Base-by-base conservation (phyloP, 352 stramenopile genomes). In the Globisporangium cederbergense region DNA sequence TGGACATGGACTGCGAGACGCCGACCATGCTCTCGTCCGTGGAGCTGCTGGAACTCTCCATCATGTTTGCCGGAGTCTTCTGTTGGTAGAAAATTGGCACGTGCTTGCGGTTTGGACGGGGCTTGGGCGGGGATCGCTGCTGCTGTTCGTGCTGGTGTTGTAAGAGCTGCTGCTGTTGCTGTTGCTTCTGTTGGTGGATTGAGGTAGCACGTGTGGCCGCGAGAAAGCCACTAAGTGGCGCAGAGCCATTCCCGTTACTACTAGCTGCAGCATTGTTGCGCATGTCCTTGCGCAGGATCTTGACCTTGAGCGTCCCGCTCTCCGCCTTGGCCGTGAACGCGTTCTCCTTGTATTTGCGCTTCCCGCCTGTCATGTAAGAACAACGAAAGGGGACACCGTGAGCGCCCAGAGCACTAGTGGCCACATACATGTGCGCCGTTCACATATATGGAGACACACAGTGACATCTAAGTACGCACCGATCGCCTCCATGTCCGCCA, bases 71-170 rank as follows among this genome's bases (percentile, higher is more conserved):
- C 22, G 49, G 20, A 14, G 62, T 67, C 25, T 76, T 68, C 13
- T 72, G 62, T 54, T 91, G 78, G 70, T 93, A 93, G 68, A 93
- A 93, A 43, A 93, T 89, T 3, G 84, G 84, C 30, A 93, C 81
- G 65, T 93, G 84, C 68, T 93, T 93, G 61, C 84, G 73, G 52
- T 93, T 93, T n/a, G 84, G 77, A 49, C 84, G 76, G 2, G 84
- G 84, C 68, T 89, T 91, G 11, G 84, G 84, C 4, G 84, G 84
- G 16, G 83, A 91, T 9, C 73, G 65, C 2, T 71, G 30, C 1
- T 58, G 46, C 30, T 65, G 40, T 25, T 28, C 20, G 36, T 58
- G 43, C n/a, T 56, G 11, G 22, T 43, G 20, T 18, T 38, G 25
- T 38, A 42, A 38, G n/a, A 16, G 59, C 11, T 58, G 40, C n/a